Evolutionary conservation across 345 rosid genomes (phyloP).

Genomic region (Eucalyptus sp.): DNA sequence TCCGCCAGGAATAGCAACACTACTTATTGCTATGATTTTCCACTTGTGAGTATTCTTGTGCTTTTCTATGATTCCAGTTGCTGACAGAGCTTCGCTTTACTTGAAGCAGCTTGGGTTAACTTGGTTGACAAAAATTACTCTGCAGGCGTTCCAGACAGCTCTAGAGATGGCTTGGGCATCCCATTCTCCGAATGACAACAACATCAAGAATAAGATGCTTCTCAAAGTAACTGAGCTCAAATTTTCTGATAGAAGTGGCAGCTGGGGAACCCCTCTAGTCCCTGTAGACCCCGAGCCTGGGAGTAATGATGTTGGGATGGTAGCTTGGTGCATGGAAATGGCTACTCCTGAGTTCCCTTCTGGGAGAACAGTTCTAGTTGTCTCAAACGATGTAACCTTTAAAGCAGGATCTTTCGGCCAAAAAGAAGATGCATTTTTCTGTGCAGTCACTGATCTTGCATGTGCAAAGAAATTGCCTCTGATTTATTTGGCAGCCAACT

Average conservation of each 20-base stretch:
- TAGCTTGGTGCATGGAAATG: constrained; percentile 95
- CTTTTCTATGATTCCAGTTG: not conserved
- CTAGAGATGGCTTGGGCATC: constrained; percentile 71
- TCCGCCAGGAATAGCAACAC: constrained; percentile 76
- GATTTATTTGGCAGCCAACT: constrained; percentile 95
- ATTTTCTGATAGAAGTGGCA: constrained; percentile 54
- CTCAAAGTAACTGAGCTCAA: constrained; percentile 67
- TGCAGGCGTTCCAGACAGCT: constrained; percentile 90
- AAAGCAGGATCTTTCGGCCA: constrained; percentile 99
- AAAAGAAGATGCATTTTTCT: constrained; percentile 95
- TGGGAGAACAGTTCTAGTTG: constrained; percentile 75
- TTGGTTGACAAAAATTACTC: not conserved
- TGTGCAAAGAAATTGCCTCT: constrained; percentile 82
- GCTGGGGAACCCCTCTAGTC: constrained; percentile 66
- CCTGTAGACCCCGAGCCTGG: constrained; percentile 55
- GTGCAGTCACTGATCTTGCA: constrained; percentile 88
- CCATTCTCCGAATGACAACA: constrained; percentile 34
- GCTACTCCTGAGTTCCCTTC: constrained; percentile 87
- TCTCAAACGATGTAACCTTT: constrained; percentile 92
- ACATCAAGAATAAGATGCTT: constrained; percentile 36
- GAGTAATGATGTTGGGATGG: constrained; percentile 91
- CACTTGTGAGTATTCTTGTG: constrained; percentile 49
- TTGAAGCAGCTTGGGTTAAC: not conserved
- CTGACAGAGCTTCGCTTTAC: not conserved
- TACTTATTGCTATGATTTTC: constrained; percentile 97